Conservation (phyloP, 1,139 yeast genomes). For the Oligophagozyma castellii region DNA sequence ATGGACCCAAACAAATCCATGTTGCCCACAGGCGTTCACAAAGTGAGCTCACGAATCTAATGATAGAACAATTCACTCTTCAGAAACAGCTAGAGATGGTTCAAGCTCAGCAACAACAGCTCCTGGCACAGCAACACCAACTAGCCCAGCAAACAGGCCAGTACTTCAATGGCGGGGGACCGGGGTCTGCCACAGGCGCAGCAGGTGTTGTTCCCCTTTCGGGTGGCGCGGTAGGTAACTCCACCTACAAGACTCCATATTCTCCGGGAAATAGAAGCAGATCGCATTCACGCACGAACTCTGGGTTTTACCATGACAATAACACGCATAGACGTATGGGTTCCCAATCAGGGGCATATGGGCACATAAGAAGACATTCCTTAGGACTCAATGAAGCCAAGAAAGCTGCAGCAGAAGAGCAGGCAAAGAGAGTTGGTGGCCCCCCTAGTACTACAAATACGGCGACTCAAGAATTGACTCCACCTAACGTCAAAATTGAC, state of each 20-base stretch:
- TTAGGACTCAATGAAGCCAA: slow-evolving; percentile 91
- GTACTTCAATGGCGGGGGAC: slow-evolving; percentile 3
- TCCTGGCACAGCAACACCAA: slow-evolving; percentile 55
- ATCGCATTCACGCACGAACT: slow-evolving; percentile 23
- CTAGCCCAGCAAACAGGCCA: slow-evolving; percentile 23
- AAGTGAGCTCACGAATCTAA: slow-evolving; percentile 82
- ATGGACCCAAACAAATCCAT: slow-evolving; percentile 44
- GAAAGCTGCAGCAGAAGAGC: slow-evolving; percentile 88
- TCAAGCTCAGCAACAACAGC: slow-evolving; percentile 84
- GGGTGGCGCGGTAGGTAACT: slow-evolving; percentile 6
- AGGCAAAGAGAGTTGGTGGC: slow-evolving; percentile 38
- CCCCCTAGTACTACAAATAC: slow-evolving; percentile 1
- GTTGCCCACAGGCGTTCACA: slow-evolving; percentile 94
- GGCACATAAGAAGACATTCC: slow-evolving; percentile 87
- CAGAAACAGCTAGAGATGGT: slow-evolving; percentile 87
- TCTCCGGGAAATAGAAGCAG: slow-evolving; percentile 21
- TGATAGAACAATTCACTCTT: slow-evolving; percentile 86
- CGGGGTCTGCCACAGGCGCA: slow-evolving; percentile 1
- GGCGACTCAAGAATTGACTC: slow-evolving; percentile 3
- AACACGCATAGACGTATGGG: slow-evolving; percentile 25
- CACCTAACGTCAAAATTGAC: slow-evolving; percentile 6
- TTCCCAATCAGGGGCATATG: slow-evolving; percentile 28
- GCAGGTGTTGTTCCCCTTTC: neutral
- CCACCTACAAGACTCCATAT: slow-evolving; percentile 20
- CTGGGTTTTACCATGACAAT: slow-evolving; percentile 18